phyloP scores from a whole-genome alignment of 192 early-diverging fungal species.

The Backusella liffmaniae region DNA sequence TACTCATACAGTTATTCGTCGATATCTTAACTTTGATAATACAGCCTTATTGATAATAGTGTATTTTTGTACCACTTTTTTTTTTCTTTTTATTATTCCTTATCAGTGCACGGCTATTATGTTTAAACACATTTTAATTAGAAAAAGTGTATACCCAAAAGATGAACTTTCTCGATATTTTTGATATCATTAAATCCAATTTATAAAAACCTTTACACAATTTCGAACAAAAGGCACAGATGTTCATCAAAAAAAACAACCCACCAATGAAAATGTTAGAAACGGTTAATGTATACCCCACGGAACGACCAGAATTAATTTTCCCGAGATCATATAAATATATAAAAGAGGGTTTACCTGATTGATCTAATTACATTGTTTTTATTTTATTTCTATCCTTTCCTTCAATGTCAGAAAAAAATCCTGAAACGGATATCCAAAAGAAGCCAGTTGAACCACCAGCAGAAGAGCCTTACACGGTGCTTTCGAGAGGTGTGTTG shows the following conservation, averaged over 20 bases:
- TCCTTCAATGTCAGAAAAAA: background rate
- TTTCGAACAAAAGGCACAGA: no score
- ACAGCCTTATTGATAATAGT: no score
- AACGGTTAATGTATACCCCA: background rate
- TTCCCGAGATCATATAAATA: background rate
- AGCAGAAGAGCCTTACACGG: constrained; percentile 3
- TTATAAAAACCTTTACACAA: no score
- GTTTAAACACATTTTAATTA: no score
- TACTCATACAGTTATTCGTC: no score
- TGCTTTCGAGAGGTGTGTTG: constrained; percentile 19
- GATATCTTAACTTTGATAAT: no score
- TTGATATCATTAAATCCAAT: no score
- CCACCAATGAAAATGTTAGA: background rate
- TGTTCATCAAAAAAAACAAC: background rate
- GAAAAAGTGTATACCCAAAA: no score
- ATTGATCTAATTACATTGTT: background rate
- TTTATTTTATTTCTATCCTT: background rate
- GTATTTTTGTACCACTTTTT: no score
- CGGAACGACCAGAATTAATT: background rate
- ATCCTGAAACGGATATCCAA: background rate
- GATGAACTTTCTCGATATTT: no score
- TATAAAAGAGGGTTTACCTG: background rate
- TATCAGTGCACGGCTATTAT: no score
- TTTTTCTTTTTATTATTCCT: no score
- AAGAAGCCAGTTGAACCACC: background rate